Percentiles rank a stretch among this genome's conserved stretches.
These are phyloP conservation scores for Serendipita sp. DNA, from an alignment of 768 basidiomycete genomes.

Conservation along the genomic window DNA sequence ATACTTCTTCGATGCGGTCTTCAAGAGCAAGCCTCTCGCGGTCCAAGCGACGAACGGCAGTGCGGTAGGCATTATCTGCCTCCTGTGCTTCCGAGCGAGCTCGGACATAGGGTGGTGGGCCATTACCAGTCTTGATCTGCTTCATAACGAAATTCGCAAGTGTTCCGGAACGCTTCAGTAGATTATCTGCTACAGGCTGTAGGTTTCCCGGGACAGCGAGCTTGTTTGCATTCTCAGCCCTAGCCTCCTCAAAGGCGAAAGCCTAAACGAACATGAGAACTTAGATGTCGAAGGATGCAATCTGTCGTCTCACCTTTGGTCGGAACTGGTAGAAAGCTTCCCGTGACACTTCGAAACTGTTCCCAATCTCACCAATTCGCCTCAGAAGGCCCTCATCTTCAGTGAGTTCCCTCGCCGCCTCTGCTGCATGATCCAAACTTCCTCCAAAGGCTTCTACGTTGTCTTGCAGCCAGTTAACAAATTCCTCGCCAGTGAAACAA, in stretches of 20 bases:
- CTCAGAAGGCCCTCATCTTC: slow-evolving; percentile 48
- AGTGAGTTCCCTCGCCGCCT: slow-evolving; percentile 47
- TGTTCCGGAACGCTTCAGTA: slow-evolving; percentile 53
- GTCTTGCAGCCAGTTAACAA: slow-evolving; percentile 67
- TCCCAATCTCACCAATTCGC: slow-evolving; percentile 58
- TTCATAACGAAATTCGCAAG: slow-evolving; percentile 60
- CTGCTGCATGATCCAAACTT: slow-evolving; percentile 62
- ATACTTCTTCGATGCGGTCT: slow-evolving; percentile 66
- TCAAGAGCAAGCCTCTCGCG: slow-evolving; percentile 73
- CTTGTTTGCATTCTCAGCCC: slow-evolving; percentile 16
- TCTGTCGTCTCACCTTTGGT: slow-evolving; percentile 37
- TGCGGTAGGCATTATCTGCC: slow-evolving; percentile 65
- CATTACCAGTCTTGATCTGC: slow-evolving; percentile 33
- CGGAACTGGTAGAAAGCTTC: slow-evolving; percentile 78
- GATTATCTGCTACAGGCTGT: slow-evolving; percentile 32
- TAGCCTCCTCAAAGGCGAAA: slow-evolving; percentile 37
- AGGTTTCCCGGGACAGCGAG: slow-evolving; percentile 15
- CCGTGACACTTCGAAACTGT: slow-evolving; percentile 59
- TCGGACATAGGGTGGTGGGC: slow-evolving; percentile 53
- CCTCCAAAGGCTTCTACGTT: slow-evolving; percentile 67
- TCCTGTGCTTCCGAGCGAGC: slow-evolving; percentile 64
- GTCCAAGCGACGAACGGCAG: slow-evolving; percentile 69
- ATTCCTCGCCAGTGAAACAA: slow-evolving; percentile 79
- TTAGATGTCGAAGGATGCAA: not conserved
- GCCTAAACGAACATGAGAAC: slow-evolving; percentile 25